phyloP scores from a whole-genome alignment of 192 early-diverging fungal species.

The Mortierella claussenii region DNA sequence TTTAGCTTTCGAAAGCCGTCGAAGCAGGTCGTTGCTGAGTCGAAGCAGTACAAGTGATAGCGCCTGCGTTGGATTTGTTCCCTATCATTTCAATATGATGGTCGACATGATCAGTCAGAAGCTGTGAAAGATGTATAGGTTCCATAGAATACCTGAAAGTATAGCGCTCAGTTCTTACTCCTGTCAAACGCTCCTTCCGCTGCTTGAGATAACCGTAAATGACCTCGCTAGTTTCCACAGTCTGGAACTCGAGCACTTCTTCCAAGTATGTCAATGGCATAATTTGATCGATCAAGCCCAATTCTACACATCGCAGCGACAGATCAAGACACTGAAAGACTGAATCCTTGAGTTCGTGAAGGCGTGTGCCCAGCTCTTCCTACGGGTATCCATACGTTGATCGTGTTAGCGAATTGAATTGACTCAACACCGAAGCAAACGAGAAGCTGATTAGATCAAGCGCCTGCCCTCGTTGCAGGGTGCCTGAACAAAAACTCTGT shows the following conservation, averaged over 20 bases:
- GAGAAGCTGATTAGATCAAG: no score
- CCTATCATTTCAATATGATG: no score
- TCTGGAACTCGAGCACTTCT: slow-evolving; percentile 74
- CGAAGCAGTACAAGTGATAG: slow-evolving; percentile 83
- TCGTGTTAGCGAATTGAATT: no score
- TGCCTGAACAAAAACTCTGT: no score
- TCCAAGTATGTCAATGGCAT: slow-evolving; percentile 68
- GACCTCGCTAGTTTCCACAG: slow-evolving; percentile 61
- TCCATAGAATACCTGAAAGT: no score
- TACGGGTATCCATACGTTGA: no score
- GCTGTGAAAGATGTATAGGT: no score
- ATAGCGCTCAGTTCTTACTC: no score
- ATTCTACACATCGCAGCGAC: slow-evolving; percentile 36
- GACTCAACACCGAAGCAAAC: no score
- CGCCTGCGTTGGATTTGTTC: no score
- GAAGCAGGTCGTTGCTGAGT: slow-evolving; percentile 89
- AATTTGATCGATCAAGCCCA: slow-evolving; percentile 24
- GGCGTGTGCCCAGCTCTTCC: slow-evolving; percentile 24
- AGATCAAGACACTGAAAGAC: slow-evolving; percentile 44
- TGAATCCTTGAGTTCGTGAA: slow-evolving; percentile 14
- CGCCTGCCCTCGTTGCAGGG: no score
- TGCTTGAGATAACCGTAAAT: slow-evolving; percentile 76
- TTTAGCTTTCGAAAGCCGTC: slow-evolving; percentile 86
- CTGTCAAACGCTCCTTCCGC: slow-evolving; percentile 60
- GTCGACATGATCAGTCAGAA: no score